Evolutionary conservation across 2,329 filamentous ascomycete species (phyloP).

Genomic region (Cadophora luteo-olivacea): DNA sequence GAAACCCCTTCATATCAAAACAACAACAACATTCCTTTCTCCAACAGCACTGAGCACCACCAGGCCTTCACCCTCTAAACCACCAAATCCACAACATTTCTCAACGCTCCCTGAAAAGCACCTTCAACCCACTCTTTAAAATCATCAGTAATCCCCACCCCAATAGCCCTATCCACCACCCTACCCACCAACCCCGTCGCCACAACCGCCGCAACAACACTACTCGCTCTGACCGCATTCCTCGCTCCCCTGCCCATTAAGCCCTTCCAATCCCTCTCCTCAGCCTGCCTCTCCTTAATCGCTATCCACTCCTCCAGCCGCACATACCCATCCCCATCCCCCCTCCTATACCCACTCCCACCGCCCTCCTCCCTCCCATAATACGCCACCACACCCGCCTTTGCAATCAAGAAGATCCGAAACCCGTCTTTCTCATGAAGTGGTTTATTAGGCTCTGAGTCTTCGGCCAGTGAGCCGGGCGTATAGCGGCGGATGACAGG

Average conservation of each 20-base stretch:
- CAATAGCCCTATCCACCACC: neutral
- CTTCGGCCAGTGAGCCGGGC: slow-evolving; percentile 21
- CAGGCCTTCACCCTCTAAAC: neutral
- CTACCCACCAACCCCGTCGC: neutral
- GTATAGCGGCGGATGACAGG: slow-evolving; percentile 35
- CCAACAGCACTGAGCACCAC: neutral
- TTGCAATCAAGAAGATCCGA: slow-evolving; percentile 30
- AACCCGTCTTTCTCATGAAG: slow-evolving; percentile 31
- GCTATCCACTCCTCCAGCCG: slow-evolving; percentile 14
- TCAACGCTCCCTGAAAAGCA: neutral
- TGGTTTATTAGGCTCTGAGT: slow-evolving; percentile 14
- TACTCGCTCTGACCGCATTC: neutral
- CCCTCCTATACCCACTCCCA: neutral
- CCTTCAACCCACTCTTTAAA: neutral
- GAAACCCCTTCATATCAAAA: slow-evolving; percentile 1
- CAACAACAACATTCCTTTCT: neutral
- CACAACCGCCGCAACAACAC: neutral
- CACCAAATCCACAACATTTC: neutral
- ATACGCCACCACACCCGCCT: slow-evolving; percentile 33
- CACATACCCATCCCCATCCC: slow-evolving; percentile 2
- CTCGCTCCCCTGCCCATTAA: neutral
- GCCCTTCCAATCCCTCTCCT: slow-evolving; percentile 11
- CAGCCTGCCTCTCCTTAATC: slow-evolving; percentile 23
- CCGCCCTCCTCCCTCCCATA: slow-evolving; percentile 24
- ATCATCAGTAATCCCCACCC: neutral